phyloP scores from a whole-genome alignment of 352 stramenopile genomes.

The Lagenidium sp. region DNA sequence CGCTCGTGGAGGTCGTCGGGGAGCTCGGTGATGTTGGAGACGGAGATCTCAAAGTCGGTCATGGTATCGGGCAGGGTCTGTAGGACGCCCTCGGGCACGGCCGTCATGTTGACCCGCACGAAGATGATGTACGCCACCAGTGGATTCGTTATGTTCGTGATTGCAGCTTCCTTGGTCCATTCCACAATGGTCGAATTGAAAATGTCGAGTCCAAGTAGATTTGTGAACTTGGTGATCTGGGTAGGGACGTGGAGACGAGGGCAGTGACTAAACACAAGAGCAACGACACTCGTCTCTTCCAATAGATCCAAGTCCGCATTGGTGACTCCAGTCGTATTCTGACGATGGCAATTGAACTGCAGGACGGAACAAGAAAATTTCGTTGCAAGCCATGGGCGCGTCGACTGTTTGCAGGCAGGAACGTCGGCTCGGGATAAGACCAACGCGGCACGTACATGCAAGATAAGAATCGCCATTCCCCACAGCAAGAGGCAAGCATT shows the following conservation, averaged over 20 bases:
- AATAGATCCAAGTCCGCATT: slow-evolving; percentile 15
- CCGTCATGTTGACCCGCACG: slow-evolving; percentile 35
- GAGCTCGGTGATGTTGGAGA: slow-evolving; percentile 23
- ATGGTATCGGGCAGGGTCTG: slow-evolving; percentile 22
- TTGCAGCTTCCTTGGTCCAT: slow-evolving; percentile 22
- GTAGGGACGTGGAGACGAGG: slow-evolving; percentile 21
- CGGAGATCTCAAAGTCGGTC: slow-evolving; percentile 35
- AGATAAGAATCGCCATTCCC: slow-evolving; percentile 3
- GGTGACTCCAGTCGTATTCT: slow-evolving; percentile 4
- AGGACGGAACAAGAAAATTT: slow-evolving; percentile 16
- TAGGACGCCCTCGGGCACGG: slow-evolving; percentile 24
- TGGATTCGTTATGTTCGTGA: slow-evolving; percentile 21
- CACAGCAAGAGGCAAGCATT: slow-evolving; percentile 4
- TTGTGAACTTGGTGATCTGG: slow-evolving; percentile 18
- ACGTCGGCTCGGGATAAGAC: background rate
- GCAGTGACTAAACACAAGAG: slow-evolving; percentile 43
- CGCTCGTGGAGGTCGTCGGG: slow-evolving; percentile 16
- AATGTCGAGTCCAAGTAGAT: slow-evolving; percentile 38
- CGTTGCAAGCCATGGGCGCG: slow-evolving; percentile 27
- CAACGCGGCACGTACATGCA: slow-evolving; percentile 9
- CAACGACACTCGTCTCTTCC: slow-evolving; percentile 14
- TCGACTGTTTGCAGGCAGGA: slow-evolving; percentile 15
- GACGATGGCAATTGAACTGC: slow-evolving; percentile 10
- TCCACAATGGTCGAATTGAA: slow-evolving; percentile 39
- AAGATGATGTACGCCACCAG: slow-evolving; percentile 30